Evolutionary conservation across 2,329 filamentous ascomycete species (phyloP).

Genomic region (Rutstroemia sydowiana): DNA sequence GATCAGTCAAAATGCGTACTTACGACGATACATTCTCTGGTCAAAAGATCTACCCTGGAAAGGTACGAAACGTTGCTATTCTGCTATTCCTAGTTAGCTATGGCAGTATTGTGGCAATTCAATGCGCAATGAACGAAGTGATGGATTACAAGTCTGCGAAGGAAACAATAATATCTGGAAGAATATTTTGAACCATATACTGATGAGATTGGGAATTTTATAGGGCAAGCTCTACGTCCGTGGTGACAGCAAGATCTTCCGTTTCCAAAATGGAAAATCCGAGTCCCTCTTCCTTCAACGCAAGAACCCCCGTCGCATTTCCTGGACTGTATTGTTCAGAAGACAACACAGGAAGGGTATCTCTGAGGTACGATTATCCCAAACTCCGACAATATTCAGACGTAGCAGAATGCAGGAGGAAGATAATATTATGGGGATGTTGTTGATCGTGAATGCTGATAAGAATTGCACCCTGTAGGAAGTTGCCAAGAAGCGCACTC

Average conservation of each 20-base stretch:
- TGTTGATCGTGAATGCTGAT: not conserved
- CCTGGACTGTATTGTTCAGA: conserved; percentile 97
- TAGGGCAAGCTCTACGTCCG: conserved; percentile 99
- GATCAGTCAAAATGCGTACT: conserved; percentile 30
- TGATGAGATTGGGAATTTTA: conserved; percentile 23
- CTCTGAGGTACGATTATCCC: conserved; percentile 76
- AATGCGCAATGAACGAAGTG: conserved; percentile 4
- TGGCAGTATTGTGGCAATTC: conserved; percentile 17
- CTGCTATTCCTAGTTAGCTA: not conserved
- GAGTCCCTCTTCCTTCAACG: conserved; percentile 99
- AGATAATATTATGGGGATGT: conserved; percentile 3
- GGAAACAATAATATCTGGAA: not conserved
- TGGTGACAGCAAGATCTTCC: conserved; percentile 99
- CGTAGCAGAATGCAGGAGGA: not conserved
- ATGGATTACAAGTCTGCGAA: not conserved
- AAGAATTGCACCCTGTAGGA: conserved; percentile 54
- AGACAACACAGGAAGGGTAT: conserved; percentile 99
- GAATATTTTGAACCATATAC: conserved; percentile 14
- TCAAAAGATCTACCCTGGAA: conserved; percentile 73
- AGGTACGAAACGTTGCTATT: conserved; percentile 51
- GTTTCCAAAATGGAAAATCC: conserved; percentile 99
- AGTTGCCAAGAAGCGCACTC: conserved; percentile 98
- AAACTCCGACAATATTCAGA: not conserved
- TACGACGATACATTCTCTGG: conserved; percentile 75
- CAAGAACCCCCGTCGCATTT: conserved; percentile 99